A percentile compares a stretch with the other conserved stretches of the same genome.
phyloP scores from a whole-genome alignment of 2,329 filamentous ascomycete genomes.

The Salinomyces thailandicus region DNA sequence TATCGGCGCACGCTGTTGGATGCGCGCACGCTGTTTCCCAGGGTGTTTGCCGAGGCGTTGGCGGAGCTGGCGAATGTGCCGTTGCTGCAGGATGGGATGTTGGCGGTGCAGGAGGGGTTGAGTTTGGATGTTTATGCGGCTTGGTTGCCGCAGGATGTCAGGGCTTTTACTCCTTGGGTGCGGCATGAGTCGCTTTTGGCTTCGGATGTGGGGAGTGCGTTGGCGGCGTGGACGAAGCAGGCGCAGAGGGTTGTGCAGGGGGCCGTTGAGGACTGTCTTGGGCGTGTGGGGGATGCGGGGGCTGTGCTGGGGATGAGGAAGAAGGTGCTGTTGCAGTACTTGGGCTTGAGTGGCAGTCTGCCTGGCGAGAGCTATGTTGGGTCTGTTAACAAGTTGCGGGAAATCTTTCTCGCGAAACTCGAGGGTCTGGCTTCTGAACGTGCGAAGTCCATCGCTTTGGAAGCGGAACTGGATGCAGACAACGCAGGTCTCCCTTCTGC shows the following conservation, averaged over 20 bases:
- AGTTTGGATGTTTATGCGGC: conserved; percentile 65
- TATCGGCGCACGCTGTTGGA: conserved; percentile 69
- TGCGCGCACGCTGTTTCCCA: conserved; percentile 65
- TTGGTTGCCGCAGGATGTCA: conserved; percentile 76
- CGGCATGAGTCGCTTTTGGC: conserved; percentile 58
- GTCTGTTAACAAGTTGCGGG: conserved; percentile 14
- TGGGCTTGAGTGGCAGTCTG: conserved; percentile 15
- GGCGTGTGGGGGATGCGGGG: conserved; percentile 10
- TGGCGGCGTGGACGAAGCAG: conserved; percentile 59
- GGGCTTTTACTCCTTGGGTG: conserved; percentile 77
- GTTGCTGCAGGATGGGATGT: conserved; percentile 59
- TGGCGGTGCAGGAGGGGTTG: conserved; percentile 58
- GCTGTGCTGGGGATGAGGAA: conserved; percentile 16
- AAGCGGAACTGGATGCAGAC: background rate
- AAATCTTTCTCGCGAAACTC: conserved; percentile 14
- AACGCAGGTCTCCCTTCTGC: background rate
- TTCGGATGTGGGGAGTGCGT: conserved; percentile 30
- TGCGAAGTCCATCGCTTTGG: conserved; percentile 5
- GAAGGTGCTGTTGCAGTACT: conserved; percentile 18
- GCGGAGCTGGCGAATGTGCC: conserved; percentile 57
- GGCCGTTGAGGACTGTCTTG: conserved; percentile 13
- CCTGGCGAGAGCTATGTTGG: conserved; percentile 9
- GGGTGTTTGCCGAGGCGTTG: conserved; percentile 59
- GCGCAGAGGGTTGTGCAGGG: conserved; percentile 29
- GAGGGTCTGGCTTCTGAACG: conserved; percentile 11